phyloP scores from a whole-genome alignment of 495 filamentous ascomycete genomes.

The Neurospora sp. region DNA sequence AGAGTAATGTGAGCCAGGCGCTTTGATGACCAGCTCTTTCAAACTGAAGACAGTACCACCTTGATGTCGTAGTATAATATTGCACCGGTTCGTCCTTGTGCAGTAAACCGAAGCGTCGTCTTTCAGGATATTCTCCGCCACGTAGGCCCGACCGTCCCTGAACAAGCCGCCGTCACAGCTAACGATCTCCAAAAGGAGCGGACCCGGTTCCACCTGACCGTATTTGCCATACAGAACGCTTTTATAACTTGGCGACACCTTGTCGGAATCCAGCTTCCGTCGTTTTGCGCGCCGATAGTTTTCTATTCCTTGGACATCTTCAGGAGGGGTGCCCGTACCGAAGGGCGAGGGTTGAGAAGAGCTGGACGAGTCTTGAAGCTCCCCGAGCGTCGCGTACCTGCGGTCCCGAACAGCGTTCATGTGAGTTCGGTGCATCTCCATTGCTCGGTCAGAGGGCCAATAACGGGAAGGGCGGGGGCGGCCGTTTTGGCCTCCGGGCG shows the following conservation, averaged over 20 bases:
- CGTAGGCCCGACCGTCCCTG: conserved; percentile 49
- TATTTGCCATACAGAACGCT: conserved; percentile 69
- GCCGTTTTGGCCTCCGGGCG: conserved; percentile 8
- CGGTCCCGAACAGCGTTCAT: neutral
- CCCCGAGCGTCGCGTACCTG: conserved; percentile 5
- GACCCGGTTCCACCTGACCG: conserved; percentile 73
- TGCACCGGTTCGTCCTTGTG: conserved; percentile 72
- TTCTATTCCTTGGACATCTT: conserved; percentile 8
- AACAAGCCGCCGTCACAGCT: conserved; percentile 85
- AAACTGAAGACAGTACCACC: conserved; percentile 69
- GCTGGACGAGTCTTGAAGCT: conserved; percentile 1
- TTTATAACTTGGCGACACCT: conserved; percentile 37
- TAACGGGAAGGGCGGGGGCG: conserved; percentile 23
- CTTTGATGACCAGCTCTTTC: conserved; percentile 79
- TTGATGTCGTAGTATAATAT: conserved; percentile 71
- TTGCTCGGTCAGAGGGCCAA: conserved; percentile 20
- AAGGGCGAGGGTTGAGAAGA: neutral
- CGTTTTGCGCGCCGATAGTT: conserved; percentile 50
- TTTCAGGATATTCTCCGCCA: conserved; percentile 69
- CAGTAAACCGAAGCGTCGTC: conserved; percentile 83
- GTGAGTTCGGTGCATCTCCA: conserved; percentile 18
- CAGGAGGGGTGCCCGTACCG: conserved; percentile 2
- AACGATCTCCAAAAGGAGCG: conserved; percentile 72
- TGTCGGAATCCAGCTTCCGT: conserved; percentile 62
- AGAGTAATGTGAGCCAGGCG: conserved; percentile 69